Conservation (phyloP, 179 eudicot species). For the Beta corolliflora region DNA sequence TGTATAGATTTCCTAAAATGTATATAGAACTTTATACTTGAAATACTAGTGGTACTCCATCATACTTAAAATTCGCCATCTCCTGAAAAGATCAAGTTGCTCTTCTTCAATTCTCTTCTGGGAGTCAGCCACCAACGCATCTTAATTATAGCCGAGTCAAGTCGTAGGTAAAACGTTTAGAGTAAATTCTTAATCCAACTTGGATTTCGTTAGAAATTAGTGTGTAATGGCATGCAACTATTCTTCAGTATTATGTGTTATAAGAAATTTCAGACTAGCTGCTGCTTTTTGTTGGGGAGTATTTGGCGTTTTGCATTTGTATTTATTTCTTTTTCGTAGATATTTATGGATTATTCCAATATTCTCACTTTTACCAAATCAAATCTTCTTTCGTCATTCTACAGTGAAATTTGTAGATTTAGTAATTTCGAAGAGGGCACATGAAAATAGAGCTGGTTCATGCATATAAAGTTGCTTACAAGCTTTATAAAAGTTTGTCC, state of each 20-base stretch:
- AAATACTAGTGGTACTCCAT: too few relatives aligned
- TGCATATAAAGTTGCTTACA: background rate
- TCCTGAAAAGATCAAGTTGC: background rate
- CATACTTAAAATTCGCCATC: too few relatives aligned
- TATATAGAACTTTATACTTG: too few relatives aligned
- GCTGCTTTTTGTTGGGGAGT: conserved; percentile 22
- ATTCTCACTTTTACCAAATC: conserved; percentile 13
- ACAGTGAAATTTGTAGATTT: background rate
- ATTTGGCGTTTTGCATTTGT: conserved; percentile 33
- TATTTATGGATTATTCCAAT: background rate
- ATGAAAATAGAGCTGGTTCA: background rate
- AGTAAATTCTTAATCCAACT: conserved; percentile 7
- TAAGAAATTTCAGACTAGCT: conserved; percentile 7
- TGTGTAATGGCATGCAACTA: background rate
- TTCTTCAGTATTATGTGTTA: background rate
- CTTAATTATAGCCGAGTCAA: background rate
- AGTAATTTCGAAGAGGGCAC: conserved; percentile 6
- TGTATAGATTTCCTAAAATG: too few relatives aligned
- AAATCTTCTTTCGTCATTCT: conserved; percentile 15
- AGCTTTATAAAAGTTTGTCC: background rate
- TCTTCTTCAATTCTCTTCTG: background rate
- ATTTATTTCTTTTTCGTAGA: background rate
- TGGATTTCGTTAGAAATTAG: conserved; percentile 13
- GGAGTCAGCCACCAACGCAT: background rate
- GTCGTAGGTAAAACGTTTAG: background rate